Conservation (phyloP, 2,329 filamentous ascomycete species). For the Aspergillus neoniger region DNA sequence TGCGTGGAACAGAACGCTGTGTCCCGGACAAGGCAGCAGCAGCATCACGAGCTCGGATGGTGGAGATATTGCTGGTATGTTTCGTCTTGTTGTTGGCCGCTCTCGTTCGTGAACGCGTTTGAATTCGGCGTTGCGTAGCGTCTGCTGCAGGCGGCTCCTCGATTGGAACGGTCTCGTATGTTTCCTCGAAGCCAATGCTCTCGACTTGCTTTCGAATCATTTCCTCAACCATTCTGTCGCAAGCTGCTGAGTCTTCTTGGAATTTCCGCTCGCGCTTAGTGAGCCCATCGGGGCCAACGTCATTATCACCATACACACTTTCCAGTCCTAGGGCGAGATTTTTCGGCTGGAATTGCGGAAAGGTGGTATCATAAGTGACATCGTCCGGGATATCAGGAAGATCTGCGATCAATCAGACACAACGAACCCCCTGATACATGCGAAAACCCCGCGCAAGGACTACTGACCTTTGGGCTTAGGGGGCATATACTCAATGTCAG, state of each 20-base stretch:
- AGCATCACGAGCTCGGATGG: constrained; percentile 44
- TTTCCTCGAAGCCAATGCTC: constrained; percentile 62
- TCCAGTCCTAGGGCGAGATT: constrained; percentile 57
- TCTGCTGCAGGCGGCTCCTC: constrained; percentile 39
- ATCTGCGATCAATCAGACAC: constrained; percentile 39
- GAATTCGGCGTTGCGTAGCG: constrained; percentile 28
- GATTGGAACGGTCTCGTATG: constrained; percentile 53
- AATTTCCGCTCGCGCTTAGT: constrained; percentile 68
- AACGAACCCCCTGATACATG: neutral
- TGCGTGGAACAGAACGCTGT: constrained; percentile 36
- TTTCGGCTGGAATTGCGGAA: constrained; percentile 55
- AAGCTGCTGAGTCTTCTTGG: constrained; percentile 64
- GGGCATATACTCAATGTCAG: constrained; percentile 88
- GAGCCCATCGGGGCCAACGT: constrained; percentile 58
- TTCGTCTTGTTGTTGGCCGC: constrained; percentile 28
- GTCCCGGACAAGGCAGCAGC: constrained; percentile 40
- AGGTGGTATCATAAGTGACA: constrained; percentile 50
- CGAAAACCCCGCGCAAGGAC: neutral
- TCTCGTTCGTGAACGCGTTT: constrained; percentile 27
- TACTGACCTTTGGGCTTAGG: constrained; percentile 61
- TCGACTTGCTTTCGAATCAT: constrained; percentile 68
- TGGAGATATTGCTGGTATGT: constrained; percentile 37
- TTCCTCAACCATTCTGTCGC: constrained; percentile 65
- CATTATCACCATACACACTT: constrained; percentile 51
- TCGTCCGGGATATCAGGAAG: constrained; percentile 50